Evolutionary conservation across 768 basidiomycete species (phyloP), one percentile per base, ranked within the genome.

Genomic region (Tricholomella constricta): DNA sequence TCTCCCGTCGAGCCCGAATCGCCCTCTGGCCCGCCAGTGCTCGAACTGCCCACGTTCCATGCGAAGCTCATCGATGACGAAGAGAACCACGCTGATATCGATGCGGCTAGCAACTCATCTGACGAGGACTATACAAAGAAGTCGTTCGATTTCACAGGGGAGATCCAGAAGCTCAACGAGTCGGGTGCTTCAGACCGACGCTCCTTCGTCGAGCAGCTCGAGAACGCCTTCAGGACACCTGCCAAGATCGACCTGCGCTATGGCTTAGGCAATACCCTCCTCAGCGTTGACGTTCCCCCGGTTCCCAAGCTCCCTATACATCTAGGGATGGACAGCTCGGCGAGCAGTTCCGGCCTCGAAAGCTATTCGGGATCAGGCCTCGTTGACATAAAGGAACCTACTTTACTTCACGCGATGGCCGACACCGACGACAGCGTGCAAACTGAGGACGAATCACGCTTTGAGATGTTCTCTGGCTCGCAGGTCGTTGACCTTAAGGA

Each of bases 141-240:
- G 60, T 88, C 85, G 1, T 93, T 92, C 55, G 90, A 93, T 62
- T 93, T 92, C 62, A 93, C 91, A 0, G 88, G 85, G 34, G 91
- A 91, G 65, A 68, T 92, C 47, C 71, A 78, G 66, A 83, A 73
- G 60, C 74, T 92, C 44, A 85, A 86, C 48, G 84, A 88, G 59
- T 85, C 83, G 6, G 86, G 86, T 29, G 88, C 62, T 1, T 84
- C 83, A 1, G 84, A 89, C 62, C 72, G 88, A 9, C 74, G 68
- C 11, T 91, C 89, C 67, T 93, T 93, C 62, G 85, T 92, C 3
- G 88, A 91, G 66, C 85, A 93, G 68, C 71, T 91, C 20, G 90
- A 91, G 71, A 84, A 76, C 46, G 89, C 89, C 1, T 92, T 92
- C 74, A 77, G 81, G 56, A 89, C 88, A 0, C 89, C 89, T 0